Percentiles rank a stretch among this genome's conserved stretches.
phyloP scores from a whole-genome alignment of 1,139 yeast genomes.

The Kodamaea sp. region DNA sequence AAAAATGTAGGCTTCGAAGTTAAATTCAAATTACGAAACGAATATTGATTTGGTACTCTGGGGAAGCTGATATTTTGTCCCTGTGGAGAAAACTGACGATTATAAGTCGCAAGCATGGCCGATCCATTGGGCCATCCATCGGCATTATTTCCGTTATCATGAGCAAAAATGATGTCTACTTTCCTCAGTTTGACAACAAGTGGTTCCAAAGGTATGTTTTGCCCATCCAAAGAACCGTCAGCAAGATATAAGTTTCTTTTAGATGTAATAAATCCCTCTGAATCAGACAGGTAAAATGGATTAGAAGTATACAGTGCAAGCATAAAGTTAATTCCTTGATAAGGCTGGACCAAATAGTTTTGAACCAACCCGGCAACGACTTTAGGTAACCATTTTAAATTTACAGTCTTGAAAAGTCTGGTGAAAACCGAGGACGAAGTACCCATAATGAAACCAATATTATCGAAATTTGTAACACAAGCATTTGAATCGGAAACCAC shows the following conservation, averaged over 20 bases:
- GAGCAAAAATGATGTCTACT: constrained; percentile 20
- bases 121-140: constrained; percentile 19
- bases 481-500: constrained; percentile 13
- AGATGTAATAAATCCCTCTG: constrained; percentile 4
- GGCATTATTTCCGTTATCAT: constrained; percentile 16
- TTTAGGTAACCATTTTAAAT: constrained; percentile 29
- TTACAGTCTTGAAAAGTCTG: constrained; percentile 50
- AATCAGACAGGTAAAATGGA: constrained; percentile 21
- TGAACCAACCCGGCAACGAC: constrained; percentile 36
- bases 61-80: constrained; percentile 29
- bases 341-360: constrained; percentile 14
- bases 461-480: constrained; percentile 20
- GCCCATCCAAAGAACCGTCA: constrained; percentile 23
- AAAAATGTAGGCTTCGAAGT: constrained; percentile 23
- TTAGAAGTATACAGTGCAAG: constrained; percentile 19
- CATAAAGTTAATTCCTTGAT: constrained; percentile 1
- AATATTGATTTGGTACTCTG: constrained; percentile 18
- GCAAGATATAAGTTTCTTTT: constrained; percentile 13
- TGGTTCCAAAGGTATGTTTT: constrained; percentile 19
- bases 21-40: constrained; percentile 16
- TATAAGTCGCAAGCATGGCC: constrained; percentile 17
- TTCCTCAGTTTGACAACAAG: constrained; percentile 16
- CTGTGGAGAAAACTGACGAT: constrained; percentile 18
- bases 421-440: constrained; percentile 21
- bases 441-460: constrained; percentile 21